Conservation (phyloP, 225 moss, liverwort and hornwort species). For the Anthoceros angustus region DNA sequence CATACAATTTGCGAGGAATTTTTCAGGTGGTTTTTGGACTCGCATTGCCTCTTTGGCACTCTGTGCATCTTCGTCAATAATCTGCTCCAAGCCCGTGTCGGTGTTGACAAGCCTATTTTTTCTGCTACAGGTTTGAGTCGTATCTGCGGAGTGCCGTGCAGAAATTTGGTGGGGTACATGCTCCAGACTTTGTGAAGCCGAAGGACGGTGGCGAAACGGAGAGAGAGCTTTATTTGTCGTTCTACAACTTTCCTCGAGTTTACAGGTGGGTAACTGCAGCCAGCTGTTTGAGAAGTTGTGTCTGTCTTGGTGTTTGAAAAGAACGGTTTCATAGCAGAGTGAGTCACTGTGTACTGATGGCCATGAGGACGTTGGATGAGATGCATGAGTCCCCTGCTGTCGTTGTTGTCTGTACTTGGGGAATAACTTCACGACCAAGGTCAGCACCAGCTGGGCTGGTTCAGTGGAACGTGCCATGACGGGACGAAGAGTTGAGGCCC, state of each 20-base stretch:
- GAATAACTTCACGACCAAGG: no score
- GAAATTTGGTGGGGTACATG: constrained; percentile 39
- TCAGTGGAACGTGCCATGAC: no score
- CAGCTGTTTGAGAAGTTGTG: neutral
- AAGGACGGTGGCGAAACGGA: constrained; percentile 28
- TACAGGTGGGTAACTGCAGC: constrained; percentile 47
- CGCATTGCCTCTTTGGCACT: neutral
- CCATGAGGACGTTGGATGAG: neutral
- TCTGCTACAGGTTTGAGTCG: constrained; percentile 50
- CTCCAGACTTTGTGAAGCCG: constrained; percentile 22
- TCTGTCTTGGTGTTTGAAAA: neutral
- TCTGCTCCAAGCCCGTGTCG: neutral
- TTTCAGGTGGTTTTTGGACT: constrained; percentile 34
- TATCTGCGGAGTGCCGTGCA: constrained; percentile 42
- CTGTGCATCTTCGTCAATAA: neutral
- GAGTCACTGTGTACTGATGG: neutral
- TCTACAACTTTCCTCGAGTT: constrained; percentile 70
- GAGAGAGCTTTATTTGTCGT: constrained; percentile 79
- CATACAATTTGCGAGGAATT: constrained; percentile 57
- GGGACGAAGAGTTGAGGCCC: no score
- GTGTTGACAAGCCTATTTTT: constrained; percentile 3
- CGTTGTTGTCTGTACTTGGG: no score
- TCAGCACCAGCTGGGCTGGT: no score
- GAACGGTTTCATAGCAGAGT: neutral
- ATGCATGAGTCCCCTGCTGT: no score